These are phyloP conservation scores for Daedaleopsis sinensis DNA, from an alignment of 768 basidiomycete genomes.

Conservation along the genomic window DNA sequence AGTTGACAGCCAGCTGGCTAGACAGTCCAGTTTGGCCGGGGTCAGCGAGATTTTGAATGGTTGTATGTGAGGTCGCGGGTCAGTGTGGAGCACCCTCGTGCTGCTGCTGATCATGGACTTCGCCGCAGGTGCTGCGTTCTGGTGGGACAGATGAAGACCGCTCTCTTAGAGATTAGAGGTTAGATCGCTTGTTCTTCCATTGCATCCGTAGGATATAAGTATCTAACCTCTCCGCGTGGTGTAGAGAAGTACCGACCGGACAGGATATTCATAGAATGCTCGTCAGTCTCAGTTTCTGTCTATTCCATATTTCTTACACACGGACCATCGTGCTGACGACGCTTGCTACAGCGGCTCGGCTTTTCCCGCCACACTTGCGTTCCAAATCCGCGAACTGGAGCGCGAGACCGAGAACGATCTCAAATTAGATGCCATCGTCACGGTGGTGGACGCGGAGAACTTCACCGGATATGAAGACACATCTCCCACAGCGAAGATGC, in stretches of 20 bases:
- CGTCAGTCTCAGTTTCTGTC: slow-evolving; percentile 54
- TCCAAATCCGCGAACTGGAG: slow-evolving; percentile 91
- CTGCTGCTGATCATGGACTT: background rate
- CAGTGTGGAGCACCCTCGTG: background rate
- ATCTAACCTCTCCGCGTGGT: no score
- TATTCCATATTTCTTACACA: background rate
- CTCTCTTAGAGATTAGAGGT: slow-evolving; percentile 87
- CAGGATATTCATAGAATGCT: slow-evolving; percentile 94
- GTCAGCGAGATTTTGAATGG: slow-evolving; percentile 95
- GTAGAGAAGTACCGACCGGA: slow-evolving; percentile 84
- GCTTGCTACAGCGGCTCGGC: slow-evolving; percentile 73
- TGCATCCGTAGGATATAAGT: background rate
- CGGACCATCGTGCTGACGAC: background rate
- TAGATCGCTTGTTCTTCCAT: slow-evolving; percentile 16
- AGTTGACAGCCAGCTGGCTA: slow-evolving; percentile 92
- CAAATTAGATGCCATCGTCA: slow-evolving; percentile 87
- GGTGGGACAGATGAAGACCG: slow-evolving; percentile 93
- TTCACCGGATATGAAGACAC: slow-evolving; percentile 93
- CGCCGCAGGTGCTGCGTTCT: slow-evolving; percentile 82
- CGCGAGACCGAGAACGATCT: slow-evolving; percentile 74
- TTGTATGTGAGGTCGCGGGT: slow-evolving; percentile 67
- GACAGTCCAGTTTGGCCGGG: slow-evolving; percentile 79
- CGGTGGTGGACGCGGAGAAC: slow-evolving; percentile 90
- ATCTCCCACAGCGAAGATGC: slow-evolving; percentile 89
- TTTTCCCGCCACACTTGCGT: slow-evolving; percentile 93